Evolutionary conservation across 1,139 yeast genomes (phyloP), one percentile per base, ranked within the genome.

Genomic region (Groenewaldozyma sp.): DNA sequence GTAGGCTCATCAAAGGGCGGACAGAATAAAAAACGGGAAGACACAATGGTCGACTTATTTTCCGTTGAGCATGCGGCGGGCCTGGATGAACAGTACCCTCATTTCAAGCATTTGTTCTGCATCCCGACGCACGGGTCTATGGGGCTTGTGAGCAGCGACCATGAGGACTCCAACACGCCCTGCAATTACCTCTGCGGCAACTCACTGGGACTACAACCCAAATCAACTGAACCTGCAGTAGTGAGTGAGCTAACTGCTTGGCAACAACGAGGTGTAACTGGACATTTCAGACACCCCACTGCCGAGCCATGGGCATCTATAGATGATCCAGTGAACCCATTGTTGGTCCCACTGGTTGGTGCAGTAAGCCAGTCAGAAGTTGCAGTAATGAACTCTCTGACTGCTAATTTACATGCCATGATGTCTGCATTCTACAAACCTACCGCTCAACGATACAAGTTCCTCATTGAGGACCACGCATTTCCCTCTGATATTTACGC

Each of bases 401-500:
- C 97, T 2, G 72, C 77, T 49, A 84, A 88, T 58, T 67, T 88
- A 53, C 91, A 88, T 55, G 70, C 88, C 0, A 63, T 87, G 53
- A 61, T 88, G 47, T 62, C 78, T 6, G 71, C 84, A 20, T 88
- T 88, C 55, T 88, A 86, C 61, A 71, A 68, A 47, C 96, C 96
- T 0, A 48, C 54, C 6, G 74, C 71, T 1, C 21, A 29, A 18
- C 70, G 78, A 47, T 71, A 74, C 45, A 86, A 86, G 64, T 82
- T 88, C 38, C 56, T 88, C 46, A 82, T 82, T 58, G 96, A 88
- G 55, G 78, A 78, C 50, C 80, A 79, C 43, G 93, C 96, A 0
- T 88, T 88, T 55, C 96, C 97, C 1, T 82, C 94, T 0, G 97
- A 88, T 57, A 82, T 74, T 60, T 88, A 87, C 62, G 94, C 95